Evolutionary conservation across 805 yeast genomes (phyloP), one percentile per base, ranked within the genome.

Genomic region (Hanseniaspora lindneri): DNA sequence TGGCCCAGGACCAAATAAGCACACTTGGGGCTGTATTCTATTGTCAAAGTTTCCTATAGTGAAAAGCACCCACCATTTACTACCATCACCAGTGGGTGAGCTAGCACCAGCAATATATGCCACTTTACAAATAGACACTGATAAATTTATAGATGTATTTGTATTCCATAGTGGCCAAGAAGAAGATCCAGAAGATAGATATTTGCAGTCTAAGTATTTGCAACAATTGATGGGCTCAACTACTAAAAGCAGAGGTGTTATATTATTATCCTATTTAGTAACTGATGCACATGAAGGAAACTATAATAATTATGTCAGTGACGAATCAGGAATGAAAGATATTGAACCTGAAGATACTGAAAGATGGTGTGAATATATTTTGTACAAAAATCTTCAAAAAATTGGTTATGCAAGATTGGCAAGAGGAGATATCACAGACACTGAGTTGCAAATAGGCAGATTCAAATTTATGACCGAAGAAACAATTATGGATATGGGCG

Each of bases 141-240:
- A 79, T 57, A 51, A 52, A 3, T 61, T 71, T 19, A 83, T 92
- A 5, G 98, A 92, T 62, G 84, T 92, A 21, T 89, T 92, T 51
- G 98, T 92, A 21, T 92, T 92, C 83, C 98, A 92, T 63, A 78
- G 92, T 39, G 98, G 98, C 3, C 98, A 92, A 67, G 97, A 92
- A 63, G 97, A 92, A 69, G 98, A 92, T 62, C 87, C 71, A 3
- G 95, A 87, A 61, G 98, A 92, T 65, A 76, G 98, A 58, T 71
- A 92, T 55, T 69, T 86, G 56, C 98, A 92, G 67, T 77, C 89
- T 56, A 70, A 77, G 52, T 83, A 77, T 2, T 71, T 92, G 39
- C 74, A 82, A 28, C 78, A 77, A 32, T 71, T 92, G 39, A 86
- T 92, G 95, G 89, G 82, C 2, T 70, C 78, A 14, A 73, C 83